Evolutionary conservation across 305 asterid genomes (phyloP), one percentile per base, ranked within the genome.

Genomic region (Petunia hybrid): DNA sequence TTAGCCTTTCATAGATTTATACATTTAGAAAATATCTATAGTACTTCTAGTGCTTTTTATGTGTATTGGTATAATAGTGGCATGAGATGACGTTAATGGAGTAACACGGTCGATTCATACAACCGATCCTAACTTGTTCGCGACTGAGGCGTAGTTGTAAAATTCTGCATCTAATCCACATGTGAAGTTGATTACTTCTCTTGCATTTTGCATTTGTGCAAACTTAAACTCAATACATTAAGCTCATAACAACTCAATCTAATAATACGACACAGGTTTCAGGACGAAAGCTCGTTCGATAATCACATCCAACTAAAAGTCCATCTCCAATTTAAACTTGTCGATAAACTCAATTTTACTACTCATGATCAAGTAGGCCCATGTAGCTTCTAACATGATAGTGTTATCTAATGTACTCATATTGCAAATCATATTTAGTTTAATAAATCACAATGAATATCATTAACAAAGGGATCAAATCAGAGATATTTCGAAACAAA

Each of bases 131-230:
- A 22, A 22, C 31, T 22, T 22, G 31, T 22, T 22, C 31, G 31
- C 31, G 31, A 22, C 31, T 22, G 31, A 22, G 31, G 31, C 31
- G 31, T 22, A 22, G 31, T 22, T 22, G 31, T 48, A 66, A 66
- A 51, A 6, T 51, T 51, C 78, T 74, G 53, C 78, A 74, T 38
- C n/a, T 8, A 14, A 74, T 53, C 79, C 65, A 10, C 65, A 55
- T 4, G 4, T 53, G 14, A 38, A 74, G 51, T 74, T 14, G 79
- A 74, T 55, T 53, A 53, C 46, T 22, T 14, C 65, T 53, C 64
- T 74, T 74, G n/a, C 4, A 14, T 38, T 69, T 16, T 8, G 40
- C 56, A 41, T 68, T 51, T 48, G 4, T 73, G 46, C 6, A 0
- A 13, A 36, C 64, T 51, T 74, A 74, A 74, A 53, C 43, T 8